phyloP scores from a whole-genome alignment of 2,329 filamentous ascomycete genomes.

The Ophiosphaerella herpotricha region DNA sequence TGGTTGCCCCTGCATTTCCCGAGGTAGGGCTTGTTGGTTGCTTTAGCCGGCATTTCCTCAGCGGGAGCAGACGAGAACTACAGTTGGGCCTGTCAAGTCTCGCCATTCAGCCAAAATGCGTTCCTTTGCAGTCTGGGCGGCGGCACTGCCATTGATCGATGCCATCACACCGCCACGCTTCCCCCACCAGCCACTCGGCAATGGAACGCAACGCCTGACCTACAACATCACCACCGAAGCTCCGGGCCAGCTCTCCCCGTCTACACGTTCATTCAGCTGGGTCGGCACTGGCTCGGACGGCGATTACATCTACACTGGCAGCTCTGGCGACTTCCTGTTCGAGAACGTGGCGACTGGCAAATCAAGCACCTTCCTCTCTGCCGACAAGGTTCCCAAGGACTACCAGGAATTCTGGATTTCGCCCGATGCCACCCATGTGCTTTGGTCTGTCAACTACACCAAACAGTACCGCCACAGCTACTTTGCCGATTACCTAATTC shows the following conservation, averaged over 20 bases:
- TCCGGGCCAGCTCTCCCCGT: conserved; percentile 47
- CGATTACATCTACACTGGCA: conserved; percentile 60
- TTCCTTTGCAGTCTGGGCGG: conserved; percentile 32
- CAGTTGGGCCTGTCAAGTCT: neutral
- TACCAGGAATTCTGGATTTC: conserved; percentile 66
- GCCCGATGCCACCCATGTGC: conserved; percentile 61
- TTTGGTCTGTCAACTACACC: conserved; percentile 68
- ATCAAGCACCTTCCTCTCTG: conserved; percentile 61
- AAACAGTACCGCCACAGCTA: conserved; percentile 72
- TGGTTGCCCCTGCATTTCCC: conserved; percentile 9
- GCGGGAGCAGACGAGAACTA: no score
- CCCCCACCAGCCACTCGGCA: conserved; percentile 60
- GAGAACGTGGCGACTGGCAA: conserved; percentile 65
- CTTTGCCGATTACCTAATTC: conserved; percentile 68
- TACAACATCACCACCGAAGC: conserved; percentile 64
- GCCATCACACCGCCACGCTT: conserved; percentile 57
- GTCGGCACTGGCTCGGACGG: conserved; percentile 64
- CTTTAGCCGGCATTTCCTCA: neutral
- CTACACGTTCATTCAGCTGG: conserved; percentile 59
- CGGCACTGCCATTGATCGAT: conserved; percentile 32
- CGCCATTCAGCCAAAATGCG: conserved; percentile 27
- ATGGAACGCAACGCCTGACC: conserved; percentile 60
- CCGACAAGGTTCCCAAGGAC: conserved; percentile 61
- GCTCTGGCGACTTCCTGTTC: conserved; percentile 61
- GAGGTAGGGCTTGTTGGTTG: conserved; percentile 5